phyloP scores from a whole-genome alignment of 75 land plant species.

The Azolla pinnata region DNA sequence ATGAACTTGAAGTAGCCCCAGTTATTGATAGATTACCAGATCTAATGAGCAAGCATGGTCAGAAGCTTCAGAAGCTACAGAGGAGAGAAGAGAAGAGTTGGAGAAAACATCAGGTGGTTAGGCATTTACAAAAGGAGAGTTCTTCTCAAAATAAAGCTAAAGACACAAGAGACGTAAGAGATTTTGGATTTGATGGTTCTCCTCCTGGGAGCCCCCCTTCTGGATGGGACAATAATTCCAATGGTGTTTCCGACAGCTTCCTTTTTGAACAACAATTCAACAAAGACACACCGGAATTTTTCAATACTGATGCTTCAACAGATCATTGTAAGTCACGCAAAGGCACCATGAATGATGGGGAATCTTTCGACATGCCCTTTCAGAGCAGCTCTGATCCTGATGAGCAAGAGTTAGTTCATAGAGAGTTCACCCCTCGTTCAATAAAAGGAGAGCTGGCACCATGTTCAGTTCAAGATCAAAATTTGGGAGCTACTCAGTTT shows the following conservation, averaged over 20 bases:
- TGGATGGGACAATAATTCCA: slow-evolving; percentile 16
- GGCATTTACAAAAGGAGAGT: slow-evolving; percentile 5
- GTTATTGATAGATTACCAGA: not conserved
- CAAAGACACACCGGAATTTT: not conserved
- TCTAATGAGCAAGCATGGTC: slow-evolving; percentile 5
- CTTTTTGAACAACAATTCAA: slow-evolving; percentile 2
- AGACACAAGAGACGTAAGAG: not conserved
- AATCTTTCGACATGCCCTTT: too few relatives aligned
- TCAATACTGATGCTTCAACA: not conserved
- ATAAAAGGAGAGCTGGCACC: not conserved
- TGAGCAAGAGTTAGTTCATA: too few relatives aligned
- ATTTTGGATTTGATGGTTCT: slow-evolving; percentile 7
- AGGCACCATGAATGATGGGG: too few relatives aligned
- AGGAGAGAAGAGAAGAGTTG: not conserved
- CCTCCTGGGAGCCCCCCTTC: slow-evolving; percentile 28
- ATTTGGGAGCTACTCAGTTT: too few relatives aligned
- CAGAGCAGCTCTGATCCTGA: too few relatives aligned
- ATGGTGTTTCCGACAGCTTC: not conserved
- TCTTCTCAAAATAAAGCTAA: slow-evolving; percentile 9
- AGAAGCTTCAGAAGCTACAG: not conserved
- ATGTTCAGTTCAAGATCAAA: too few relatives aligned
- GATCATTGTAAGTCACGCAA: too few relatives aligned
- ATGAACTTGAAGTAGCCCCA: not conserved
- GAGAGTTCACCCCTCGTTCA: too few relatives aligned
- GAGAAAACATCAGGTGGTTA: not conserved